Evolutionary conservation across 2,329 filamentous ascomycete genomes (phyloP).

Genomic region (Zasmidium citrigriseum): DNA sequence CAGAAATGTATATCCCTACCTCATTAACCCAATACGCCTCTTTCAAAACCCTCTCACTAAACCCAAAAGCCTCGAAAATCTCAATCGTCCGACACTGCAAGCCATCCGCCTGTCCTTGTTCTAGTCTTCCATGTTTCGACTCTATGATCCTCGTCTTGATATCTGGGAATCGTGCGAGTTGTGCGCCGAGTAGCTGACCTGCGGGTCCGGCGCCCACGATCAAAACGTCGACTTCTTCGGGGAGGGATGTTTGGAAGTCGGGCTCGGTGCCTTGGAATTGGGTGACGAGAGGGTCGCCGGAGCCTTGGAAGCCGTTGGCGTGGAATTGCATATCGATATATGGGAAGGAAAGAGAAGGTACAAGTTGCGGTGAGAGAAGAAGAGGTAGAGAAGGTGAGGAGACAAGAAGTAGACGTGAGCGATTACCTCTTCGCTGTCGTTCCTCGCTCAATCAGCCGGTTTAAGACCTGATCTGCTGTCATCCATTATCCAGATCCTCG

Average conservation of each 20-base stretch:
- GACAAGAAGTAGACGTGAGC: background rate
- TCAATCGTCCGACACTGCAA: slow-evolving; percentile 68
- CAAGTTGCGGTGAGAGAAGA: background rate
- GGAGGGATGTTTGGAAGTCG: slow-evolving; percentile 34
- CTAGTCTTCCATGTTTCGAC: slow-evolving; percentile 31
- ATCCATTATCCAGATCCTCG: too few species aligned
- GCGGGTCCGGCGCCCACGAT: slow-evolving; percentile 55
- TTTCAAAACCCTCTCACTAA: slow-evolving; percentile 64
- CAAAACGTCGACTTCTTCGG: slow-evolving; percentile 46
- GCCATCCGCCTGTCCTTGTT: slow-evolving; percentile 52
- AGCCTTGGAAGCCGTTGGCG: slow-evolving; percentile 36
- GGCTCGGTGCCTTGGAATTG: slow-evolving; percentile 30
- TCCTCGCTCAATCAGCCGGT: background rate
- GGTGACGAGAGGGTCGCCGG: slow-evolving; percentile 32
- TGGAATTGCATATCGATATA: slow-evolving; percentile 35
- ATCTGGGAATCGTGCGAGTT: slow-evolving; percentile 50
- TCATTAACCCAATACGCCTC: slow-evolving; percentile 69
- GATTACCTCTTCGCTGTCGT: background rate
- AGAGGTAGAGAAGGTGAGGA: background rate
- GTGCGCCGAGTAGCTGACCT: slow-evolving; percentile 51
- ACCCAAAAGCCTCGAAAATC: slow-evolving; percentile 72
- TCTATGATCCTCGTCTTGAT: slow-evolving; percentile 52
- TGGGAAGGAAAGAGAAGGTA: background rate
- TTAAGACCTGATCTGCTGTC: too few species aligned
- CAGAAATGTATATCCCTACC: background rate